Conservation (phyloP, 2,329 filamentous ascomycete genomes). For the Fusarium sarcochroum region DNA sequence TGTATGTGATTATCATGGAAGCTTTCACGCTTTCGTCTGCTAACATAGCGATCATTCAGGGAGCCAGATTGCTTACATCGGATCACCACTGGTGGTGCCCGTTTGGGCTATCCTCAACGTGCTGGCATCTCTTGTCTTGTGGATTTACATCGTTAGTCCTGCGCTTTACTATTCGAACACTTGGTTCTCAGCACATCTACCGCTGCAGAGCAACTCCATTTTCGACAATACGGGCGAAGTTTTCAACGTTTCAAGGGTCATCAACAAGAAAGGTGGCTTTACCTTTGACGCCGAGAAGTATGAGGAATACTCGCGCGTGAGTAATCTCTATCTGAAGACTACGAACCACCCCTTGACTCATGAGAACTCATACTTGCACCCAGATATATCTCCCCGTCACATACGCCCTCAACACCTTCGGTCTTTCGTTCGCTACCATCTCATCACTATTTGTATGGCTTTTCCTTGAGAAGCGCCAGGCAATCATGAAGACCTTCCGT, state of each 20-base stretch:
- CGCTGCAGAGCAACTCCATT: conserved; percentile 65
- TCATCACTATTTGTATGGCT: conserved; percentile 55
- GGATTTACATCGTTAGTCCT: conserved; percentile 60
- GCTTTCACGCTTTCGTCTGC: too few relatives aligned
- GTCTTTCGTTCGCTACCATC: conserved; percentile 66
- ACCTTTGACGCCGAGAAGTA: conserved; percentile 65
- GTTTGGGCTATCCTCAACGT: conserved; percentile 64
- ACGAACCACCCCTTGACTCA: too few relatives aligned
- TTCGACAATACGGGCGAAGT: conserved; percentile 66
- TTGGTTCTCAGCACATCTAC: conserved; percentile 66
- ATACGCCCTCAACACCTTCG: conserved; percentile 63
- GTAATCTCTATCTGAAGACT: neutral
- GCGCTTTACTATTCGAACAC: conserved; percentile 64
- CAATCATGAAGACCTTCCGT: conserved; percentile 32
- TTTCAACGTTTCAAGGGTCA: conserved; percentile 65
- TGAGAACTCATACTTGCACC: too few relatives aligned
- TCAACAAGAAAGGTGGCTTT: conserved; percentile 58
- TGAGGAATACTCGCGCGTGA: conserved; percentile 64
- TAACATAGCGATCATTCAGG: conserved; percentile 16
- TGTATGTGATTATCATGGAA: conserved; percentile 45
- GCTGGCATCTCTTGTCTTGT: conserved; percentile 62
- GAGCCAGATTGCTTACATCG: conserved; percentile 56
- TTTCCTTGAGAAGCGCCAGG: conserved; percentile 50
- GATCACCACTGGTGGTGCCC: conserved; percentile 57
- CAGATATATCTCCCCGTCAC: conserved; percentile 61